Conservation (phyloP, 2,329 filamentous ascomycete species). For the Colletotrichum nymphaeae region DNA sequence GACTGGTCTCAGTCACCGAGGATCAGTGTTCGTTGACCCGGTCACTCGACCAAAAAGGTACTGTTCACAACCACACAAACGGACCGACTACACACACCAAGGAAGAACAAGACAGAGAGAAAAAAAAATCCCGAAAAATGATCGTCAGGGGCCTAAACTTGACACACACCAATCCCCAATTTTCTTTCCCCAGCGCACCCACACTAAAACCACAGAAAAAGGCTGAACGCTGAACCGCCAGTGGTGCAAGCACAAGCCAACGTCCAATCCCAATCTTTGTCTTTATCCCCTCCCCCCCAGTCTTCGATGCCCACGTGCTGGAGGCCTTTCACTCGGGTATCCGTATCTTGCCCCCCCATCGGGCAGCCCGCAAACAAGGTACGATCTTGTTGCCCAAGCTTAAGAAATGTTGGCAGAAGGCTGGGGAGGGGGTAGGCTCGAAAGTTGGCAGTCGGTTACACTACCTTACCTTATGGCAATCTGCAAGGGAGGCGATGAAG, state of each 20-base stretch:
- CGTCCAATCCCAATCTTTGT: not conserved
- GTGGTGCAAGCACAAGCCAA: not conserved
- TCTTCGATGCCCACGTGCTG: constrained; percentile 1
- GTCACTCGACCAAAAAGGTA: constrained; percentile 2
- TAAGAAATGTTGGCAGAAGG: not conserved
- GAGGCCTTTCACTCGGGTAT: not conserved
- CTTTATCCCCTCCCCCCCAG: not conserved
- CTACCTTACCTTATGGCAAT: not conserved
- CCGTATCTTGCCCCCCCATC: too few species aligned
- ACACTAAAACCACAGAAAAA: not conserved
- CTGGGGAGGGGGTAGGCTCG: not conserved
- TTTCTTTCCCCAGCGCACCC: constrained; percentile 30
- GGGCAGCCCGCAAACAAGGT: not conserved
- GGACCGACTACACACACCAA: not conserved
- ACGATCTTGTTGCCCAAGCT: not conserved
- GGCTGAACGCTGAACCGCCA: not conserved
- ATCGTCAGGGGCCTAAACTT: constrained; percentile 33
- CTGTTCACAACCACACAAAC: not conserved
- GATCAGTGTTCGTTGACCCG: not conserved
- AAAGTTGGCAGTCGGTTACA: not conserved
- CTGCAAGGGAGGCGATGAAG: too few species aligned
- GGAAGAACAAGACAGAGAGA: not conserved
- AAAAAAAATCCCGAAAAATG: not conserved
- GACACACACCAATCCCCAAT: constrained; percentile 16
- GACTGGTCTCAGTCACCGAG: not conserved